Conservation (phyloP, 768 basidiomycete species). For the Lentinula edodes region DNA sequence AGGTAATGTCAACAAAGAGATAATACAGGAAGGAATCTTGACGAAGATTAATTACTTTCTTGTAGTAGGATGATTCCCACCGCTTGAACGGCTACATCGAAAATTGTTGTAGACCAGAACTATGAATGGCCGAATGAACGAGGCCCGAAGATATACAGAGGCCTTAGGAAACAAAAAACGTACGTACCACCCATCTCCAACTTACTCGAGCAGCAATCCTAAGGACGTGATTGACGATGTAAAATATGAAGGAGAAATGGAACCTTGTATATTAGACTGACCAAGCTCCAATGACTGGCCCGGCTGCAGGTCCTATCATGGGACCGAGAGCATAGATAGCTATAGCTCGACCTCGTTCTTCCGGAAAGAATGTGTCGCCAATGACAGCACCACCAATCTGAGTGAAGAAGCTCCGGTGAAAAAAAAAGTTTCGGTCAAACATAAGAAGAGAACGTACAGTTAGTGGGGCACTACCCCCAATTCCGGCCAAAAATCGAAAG, state of each 20-base stretch:
- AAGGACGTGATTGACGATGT: not conserved
- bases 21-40: not conserved
- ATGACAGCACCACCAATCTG: constrained; percentile 61
- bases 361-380: constrained; percentile 54
- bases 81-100: constrained; percentile 48
- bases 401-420: not conserved
- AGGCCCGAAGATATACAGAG: not conserved
- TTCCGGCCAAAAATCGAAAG: constrained; percentile 48
- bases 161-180: not conserved
- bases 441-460: constrained; percentile 18
- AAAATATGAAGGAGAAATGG: not conserved
- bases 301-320: constrained; percentile 58
- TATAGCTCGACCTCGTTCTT: constrained; percentile 60
- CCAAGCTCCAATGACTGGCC: constrained; percentile 61
- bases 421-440: not conserved
- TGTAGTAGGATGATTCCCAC: constrained; percentile 50
- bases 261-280: constrained; percentile 14
- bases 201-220: constrained; percentile 56
- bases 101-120: constrained; percentile 67
- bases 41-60: constrained; percentile 43
- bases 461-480: constrained; percentile 52
- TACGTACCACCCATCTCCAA: constrained; percentile 68
- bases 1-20: constrained; percentile 21
- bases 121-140: constrained; percentile 11
- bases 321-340: constrained; percentile 64